phyloP scores from a whole-genome alignment of 805 yeast genomes.

The Lachancea kluyveri region DNA sequence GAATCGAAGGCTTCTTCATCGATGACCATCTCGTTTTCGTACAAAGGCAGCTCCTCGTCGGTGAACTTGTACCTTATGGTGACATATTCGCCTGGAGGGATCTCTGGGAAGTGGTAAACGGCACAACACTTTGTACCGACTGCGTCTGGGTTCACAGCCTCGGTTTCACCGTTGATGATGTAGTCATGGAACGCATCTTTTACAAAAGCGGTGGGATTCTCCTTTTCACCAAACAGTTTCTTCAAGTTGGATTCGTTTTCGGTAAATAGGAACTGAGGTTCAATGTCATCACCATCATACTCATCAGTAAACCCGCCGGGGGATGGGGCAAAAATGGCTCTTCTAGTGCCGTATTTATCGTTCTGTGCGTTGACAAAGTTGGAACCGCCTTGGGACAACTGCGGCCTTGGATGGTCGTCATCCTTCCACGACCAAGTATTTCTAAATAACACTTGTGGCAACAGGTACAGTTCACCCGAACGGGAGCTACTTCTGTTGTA shows the following conservation, averaged over 20 bases:
- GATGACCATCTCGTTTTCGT: constrained; percentile 37
- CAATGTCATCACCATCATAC: constrained; percentile 47
- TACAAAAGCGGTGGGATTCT: constrained; percentile 51
- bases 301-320: constrained; percentile 58
- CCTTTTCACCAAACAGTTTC: constrained; percentile 55
- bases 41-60: constrained; percentile 23
- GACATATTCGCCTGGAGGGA: constrained; percentile 83
- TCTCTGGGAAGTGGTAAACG: constrained; percentile 71
- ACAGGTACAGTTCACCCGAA: constrained; percentile 81
- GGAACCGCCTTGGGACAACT: constrained; percentile 35
- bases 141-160: constrained; percentile 61
- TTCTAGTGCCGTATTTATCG: constrained; percentile 59
- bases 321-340: constrained; percentile 73
- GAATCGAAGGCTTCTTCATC: constrained; percentile 73
- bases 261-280: constrained; percentile 73
- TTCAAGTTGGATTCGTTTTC: constrained; percentile 81
- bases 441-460: constrained; percentile 80
- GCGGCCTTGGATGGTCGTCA: constrained; percentile 47
- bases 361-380: constrained; percentile 56
- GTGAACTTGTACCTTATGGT: constrained; percentile 74
- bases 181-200: constrained; percentile 92
- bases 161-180: constrained; percentile 53
- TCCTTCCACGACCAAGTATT: constrained; percentile 94
- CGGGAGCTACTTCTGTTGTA: constrained; percentile 67
- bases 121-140: constrained; percentile 83